Conservation (phyloP, 106 monocot genomes). For the Dendrobium officinale region DNA sequence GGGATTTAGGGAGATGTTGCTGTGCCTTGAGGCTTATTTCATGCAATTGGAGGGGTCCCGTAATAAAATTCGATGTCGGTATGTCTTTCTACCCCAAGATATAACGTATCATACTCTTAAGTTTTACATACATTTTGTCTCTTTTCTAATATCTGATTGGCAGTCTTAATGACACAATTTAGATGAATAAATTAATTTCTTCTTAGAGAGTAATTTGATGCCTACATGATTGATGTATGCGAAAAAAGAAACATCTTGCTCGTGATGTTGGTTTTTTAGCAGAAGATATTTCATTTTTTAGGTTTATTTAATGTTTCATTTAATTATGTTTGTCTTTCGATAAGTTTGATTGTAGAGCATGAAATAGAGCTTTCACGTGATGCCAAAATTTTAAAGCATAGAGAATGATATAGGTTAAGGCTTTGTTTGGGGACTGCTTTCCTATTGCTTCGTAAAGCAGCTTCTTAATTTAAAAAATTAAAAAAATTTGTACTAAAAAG, state of each 20-base stretch:
- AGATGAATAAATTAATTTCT: background rate
- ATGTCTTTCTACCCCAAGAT: conserved; percentile 17
- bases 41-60: conserved; percentile 91
- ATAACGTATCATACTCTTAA: background rate
- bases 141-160: background rate
- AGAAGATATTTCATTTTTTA: too few relatives aligned
- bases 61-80: conserved; percentile 90
- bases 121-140: background rate
- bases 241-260: too few relatives aligned
- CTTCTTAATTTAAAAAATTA: too few relatives aligned
- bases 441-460: too few relatives aligned
- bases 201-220: background rate
- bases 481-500: too few relatives aligned
- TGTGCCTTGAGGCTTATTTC: conserved; percentile 94
- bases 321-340: too few relatives aligned
- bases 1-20: conserved; percentile 92
- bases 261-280: too few relatives aligned
- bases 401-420: background rate
- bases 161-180: background rate
- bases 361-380: background rate
- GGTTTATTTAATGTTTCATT: too few relatives aligned
- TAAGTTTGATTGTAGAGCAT: background rate
- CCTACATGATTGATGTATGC: background rate
- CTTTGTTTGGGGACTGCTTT: too few relatives aligned
- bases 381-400: background rate